Conservation (phyloP, 2,329 filamentous ascomycete species). For the Dactylellina drechsleri region DNA sequence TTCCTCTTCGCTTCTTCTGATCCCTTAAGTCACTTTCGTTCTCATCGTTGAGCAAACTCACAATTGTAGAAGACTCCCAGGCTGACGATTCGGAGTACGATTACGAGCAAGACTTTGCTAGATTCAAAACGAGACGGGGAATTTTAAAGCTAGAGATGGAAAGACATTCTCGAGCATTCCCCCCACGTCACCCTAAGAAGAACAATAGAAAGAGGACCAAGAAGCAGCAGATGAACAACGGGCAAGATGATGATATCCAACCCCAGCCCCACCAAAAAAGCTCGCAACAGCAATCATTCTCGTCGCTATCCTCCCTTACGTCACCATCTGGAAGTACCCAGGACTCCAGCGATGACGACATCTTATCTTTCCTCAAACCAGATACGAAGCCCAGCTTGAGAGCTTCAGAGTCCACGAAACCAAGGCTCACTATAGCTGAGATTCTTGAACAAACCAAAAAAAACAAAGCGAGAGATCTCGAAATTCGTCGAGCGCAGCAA, state of each 20-base stretch:
- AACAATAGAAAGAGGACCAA: neutral
- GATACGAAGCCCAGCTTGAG: neutral
- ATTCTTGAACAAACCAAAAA: slow-evolving; percentile 18
- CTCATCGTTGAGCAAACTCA: no score
- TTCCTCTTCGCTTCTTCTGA: no score
- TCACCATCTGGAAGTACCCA: neutral
- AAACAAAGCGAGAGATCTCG: slow-evolving; percentile 36
- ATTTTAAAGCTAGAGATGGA: slow-evolving; percentile 19
- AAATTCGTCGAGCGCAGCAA: slow-evolving; percentile 36
- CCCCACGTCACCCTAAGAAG: neutral
- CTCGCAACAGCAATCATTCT: neutral
- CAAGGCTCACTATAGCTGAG: slow-evolving; percentile 43
- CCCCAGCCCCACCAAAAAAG: neutral
- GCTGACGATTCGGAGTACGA: slow-evolving; percentile 49
- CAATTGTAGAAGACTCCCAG: slow-evolving; percentile 42
- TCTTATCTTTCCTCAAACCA: slow-evolving; percentile 32
- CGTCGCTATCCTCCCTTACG: no score
- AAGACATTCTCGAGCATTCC: slow-evolving; percentile 7
- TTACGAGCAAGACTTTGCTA: slow-evolving; percentile 30
- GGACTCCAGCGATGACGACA: slow-evolving; percentile 23
- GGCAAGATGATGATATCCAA: no score
- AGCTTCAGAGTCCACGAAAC: neutral
- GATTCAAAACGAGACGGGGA: slow-evolving; percentile 15
- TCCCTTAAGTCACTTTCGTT: no score
- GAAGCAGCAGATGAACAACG: no score